These are phyloP conservation scores for Ophiobolus disseminans DNA, from an alignment of 2,329 filamentous ascomycete genomes.

Conservation along the genomic window DNA sequence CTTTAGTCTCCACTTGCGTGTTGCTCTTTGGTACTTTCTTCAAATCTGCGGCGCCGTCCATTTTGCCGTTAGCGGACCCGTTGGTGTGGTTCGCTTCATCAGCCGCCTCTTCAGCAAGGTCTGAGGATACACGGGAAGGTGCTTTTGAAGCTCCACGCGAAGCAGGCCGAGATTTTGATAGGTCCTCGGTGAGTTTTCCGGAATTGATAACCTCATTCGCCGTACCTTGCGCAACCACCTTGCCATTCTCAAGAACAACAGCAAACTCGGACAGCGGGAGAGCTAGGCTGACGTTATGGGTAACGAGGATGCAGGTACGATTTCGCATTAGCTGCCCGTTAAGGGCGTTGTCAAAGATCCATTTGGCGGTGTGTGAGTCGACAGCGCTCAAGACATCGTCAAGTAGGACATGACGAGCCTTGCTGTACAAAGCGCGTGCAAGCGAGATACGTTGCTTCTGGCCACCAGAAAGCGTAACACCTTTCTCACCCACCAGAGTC, in stretches of 20 bases:
- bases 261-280: conserved; percentile 81
- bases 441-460: conserved; percentile 98
- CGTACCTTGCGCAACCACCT: conserved; percentile 76
- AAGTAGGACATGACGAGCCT: conserved; percentile 85
- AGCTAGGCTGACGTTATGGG: conserved; percentile 91
- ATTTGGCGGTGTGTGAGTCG: conserved; percentile 95
- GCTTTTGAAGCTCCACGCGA: conserved; percentile 75
- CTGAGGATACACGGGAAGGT: conserved; percentile 80
- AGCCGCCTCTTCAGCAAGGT: conserved; percentile 67
- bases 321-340: conserved; percentile 85
- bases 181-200: conserved; percentile 87
- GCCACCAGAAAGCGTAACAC: conserved; percentile 93
- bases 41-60: conserved; percentile 51
- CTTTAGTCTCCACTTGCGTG: conserved; percentile 71
- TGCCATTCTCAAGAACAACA: conserved; percentile 86
- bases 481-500: conserved; percentile 95
- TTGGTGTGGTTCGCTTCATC: conserved; percentile 54
- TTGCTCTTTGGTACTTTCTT: conserved; percentile 61
- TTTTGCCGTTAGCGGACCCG: conserved; percentile 54
- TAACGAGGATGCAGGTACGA: conserved; percentile 93
- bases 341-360: conserved; percentile 95
- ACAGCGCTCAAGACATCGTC: conserved; percentile 97
- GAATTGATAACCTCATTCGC: conserved; percentile 80
- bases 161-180: conserved; percentile 74
- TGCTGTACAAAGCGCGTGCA: conserved; percentile 96